phyloP scores from a whole-genome alignment of 192 early-diverging fungal species.

The Entrophospora sp. region DNA sequence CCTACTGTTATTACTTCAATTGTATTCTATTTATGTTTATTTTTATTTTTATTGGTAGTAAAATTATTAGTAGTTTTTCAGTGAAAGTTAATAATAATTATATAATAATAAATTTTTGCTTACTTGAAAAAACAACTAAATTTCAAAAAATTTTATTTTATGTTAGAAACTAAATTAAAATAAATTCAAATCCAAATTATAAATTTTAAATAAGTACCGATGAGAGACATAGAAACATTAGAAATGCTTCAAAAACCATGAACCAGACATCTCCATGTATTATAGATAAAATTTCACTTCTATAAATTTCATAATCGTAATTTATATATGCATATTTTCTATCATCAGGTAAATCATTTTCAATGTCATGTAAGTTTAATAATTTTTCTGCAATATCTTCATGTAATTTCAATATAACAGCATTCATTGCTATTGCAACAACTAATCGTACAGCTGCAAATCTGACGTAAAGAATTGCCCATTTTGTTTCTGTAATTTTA shows the following conservation, averaged over 20 bases:
- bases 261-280: slow-evolving; percentile 13
- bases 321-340: background rate
- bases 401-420: background rate
- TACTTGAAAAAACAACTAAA: slow-evolving; percentile 17
- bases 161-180: too few species aligned
- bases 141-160: too few species aligned
- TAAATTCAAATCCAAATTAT: background rate
- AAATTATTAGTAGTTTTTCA: too few species aligned
- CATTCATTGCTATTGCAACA: background rate
- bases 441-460: background rate
- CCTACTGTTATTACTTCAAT: slow-evolving; percentile 10
- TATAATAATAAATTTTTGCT: background rate
- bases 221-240: background rate
- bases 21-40: background rate
- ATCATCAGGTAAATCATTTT: background rate
- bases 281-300: background rate
- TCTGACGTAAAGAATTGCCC: slow-evolving; percentile 7
- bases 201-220: background rate
- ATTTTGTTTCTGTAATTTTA: background rate
- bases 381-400: background rate
- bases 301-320: slow-evolving; percentile 1
- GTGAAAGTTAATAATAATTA: too few species aligned
- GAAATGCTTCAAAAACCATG: slow-evolving; percentile 16
- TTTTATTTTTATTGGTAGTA: background rate
- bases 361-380: background rate